These are phyloP conservation scores for Lecanosticta acicola DNA, from an alignment of 2,329 filamentous ascomycete genomes.

Conservation along the genomic window DNA sequence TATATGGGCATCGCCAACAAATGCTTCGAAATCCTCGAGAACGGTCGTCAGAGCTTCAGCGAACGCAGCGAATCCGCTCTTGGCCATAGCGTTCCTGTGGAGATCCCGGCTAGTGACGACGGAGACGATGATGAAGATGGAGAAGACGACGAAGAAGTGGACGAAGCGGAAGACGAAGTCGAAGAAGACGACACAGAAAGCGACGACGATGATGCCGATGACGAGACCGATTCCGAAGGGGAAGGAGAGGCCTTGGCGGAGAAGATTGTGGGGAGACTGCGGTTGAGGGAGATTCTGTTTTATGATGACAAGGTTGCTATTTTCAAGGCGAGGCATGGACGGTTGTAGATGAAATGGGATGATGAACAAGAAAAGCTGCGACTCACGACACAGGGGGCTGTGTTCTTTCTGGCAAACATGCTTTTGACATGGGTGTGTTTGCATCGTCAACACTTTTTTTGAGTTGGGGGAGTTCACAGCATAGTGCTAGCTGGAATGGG, in stretches of 20 bases:
- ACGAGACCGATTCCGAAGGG: conserved; percentile 23
- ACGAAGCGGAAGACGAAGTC: conserved; percentile 41
- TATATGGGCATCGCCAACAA: conserved; percentile 72
- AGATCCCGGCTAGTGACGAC: conserved; percentile 45
- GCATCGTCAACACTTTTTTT: too few relatives aligned
- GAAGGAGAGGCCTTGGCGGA: conserved; percentile 1
- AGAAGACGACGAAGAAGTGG: conserved; percentile 48
- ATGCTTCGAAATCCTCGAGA: conserved; percentile 76
- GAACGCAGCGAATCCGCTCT: conserved; percentile 46
- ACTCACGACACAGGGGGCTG: too few relatives aligned
- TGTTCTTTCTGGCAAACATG: too few relatives aligned
- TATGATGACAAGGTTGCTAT: conserved; percentile 79
- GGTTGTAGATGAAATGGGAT: conserved; percentile 29
- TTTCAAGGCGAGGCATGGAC: conserved; percentile 67
- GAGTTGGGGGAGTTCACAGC: too few relatives aligned
- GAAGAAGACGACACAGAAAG: conserved; percentile 33
- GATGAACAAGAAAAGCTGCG: too few relatives aligned
- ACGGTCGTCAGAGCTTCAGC: conserved; percentile 38
- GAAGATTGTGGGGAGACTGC: conserved; percentile 42
- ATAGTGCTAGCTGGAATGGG: too few relatives aligned
- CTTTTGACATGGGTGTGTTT: too few relatives aligned
- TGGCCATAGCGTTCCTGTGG: conserved; percentile 29
- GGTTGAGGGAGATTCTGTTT: conserved; percentile 72
- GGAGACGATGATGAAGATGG: conserved; percentile 49
- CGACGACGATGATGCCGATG: conserved; percentile 35